Conservation (phyloP, 2,329 filamentous ascomycete genomes). For the Tetracladium maxilliforme region DNA sequence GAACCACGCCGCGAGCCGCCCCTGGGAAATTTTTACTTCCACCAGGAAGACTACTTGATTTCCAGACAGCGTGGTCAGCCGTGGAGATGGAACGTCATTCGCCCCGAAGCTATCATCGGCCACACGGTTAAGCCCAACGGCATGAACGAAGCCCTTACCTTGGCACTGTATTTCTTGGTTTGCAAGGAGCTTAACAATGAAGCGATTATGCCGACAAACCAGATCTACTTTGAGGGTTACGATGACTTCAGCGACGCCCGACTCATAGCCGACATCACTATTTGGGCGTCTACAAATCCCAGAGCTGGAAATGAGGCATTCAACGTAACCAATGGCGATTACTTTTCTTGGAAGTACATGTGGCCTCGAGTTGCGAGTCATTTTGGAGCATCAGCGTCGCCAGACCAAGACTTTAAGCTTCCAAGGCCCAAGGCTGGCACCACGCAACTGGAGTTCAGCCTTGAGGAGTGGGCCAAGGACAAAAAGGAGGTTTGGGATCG, state of each 20-base stretch:
- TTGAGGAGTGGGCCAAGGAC: conserved; percentile 4
- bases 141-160: conserved; percentile 12
- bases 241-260: conserved; percentile 17
- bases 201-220: conserved; percentile 17
- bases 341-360: conserved; percentile 19
- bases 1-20: conserved; percentile 25
- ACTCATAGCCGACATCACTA: conserved; percentile 18
- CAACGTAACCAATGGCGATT: conserved; percentile 23
- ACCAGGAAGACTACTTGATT: conserved; percentile 27
- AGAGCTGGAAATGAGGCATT: conserved; percentile 20
- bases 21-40: conserved; percentile 34
- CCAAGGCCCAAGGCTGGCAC: conserved; percentile 3
- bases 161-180: conserved; percentile 11
- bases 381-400: conserved; percentile 11
- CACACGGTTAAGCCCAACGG: conserved; percentile 14
- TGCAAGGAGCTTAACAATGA: conserved; percentile 14
- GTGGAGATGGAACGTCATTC: conserved; percentile 25
- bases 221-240: conserved; percentile 15
- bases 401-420: background rate
- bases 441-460: conserved; percentile 2
- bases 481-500: conserved; percentile 4
- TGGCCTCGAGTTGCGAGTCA: conserved; percentile 22
- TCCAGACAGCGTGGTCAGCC: conserved; percentile 10
- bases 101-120: conserved; percentile 28
- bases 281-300: conserved; percentile 17